Evolutionary conservation across 352 stramenopile genomes (phyloP).

Genomic region (Blastocystis sp.): DNA sequence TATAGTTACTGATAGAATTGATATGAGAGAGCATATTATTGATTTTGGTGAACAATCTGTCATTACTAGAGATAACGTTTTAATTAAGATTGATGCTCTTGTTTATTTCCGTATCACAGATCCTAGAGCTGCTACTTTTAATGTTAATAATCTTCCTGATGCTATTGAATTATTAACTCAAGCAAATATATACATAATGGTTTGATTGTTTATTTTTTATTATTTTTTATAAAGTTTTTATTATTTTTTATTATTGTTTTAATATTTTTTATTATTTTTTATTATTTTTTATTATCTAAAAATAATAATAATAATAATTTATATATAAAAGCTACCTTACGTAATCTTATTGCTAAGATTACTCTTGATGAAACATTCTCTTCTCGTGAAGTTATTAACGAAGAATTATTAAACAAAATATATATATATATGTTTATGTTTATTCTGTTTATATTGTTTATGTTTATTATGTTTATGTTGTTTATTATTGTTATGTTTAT

Average conservation of each 20-base stretch:
- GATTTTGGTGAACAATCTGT: slow-evolving; percentile 42
- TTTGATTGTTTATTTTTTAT: background rate
- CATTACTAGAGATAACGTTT: slow-evolving; percentile 46
- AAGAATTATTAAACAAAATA: slow-evolving; percentile 33
- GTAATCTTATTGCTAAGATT: slow-evolving; percentile 45
- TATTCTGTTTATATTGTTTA: too few relatives aligned
- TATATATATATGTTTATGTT: too few relatives aligned
- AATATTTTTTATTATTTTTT: slow-evolving; percentile 1
- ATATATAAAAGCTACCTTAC: slow-evolving; percentile 41
- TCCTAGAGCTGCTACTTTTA: slow-evolving; percentile 42
- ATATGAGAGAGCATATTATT: slow-evolving; percentile 45
- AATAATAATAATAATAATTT: too few relatives aligned
- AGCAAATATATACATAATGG: too few relatives aligned
- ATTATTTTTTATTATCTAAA: too few relatives aligned
- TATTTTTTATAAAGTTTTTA: too few relatives aligned
- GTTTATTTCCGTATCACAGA: slow-evolving; percentile 46
- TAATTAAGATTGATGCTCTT: slow-evolving; percentile 44
- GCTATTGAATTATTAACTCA: slow-evolving; percentile 44
- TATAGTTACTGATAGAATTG: slow-evolving; percentile 40
- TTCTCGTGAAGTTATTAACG: slow-evolving; percentile 44
- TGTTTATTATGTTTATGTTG: too few relatives aligned
- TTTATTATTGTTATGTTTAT: too few relatives aligned
- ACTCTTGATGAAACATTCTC: slow-evolving; percentile 47
- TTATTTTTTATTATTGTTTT: too few relatives aligned
- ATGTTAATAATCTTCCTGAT: slow-evolving; percentile 44